Conservation (phyloP, 768 basidiomycete genomes). For the Melanogaster broomeanus region DNA sequence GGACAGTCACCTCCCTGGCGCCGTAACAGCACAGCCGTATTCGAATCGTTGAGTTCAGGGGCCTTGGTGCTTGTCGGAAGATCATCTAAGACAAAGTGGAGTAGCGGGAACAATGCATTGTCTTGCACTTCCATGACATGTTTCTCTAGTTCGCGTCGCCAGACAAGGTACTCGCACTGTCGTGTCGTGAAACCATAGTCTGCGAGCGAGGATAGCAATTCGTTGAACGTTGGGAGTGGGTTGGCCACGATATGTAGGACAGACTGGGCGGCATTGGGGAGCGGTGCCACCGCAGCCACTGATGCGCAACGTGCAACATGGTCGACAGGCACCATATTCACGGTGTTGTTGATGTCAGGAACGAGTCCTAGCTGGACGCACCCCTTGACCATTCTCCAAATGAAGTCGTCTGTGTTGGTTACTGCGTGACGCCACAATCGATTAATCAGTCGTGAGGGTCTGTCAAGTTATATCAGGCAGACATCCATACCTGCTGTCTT, state of each 20-base stretch:
- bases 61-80: slow-evolving; percentile 95
- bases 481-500: slow-evolving; percentile 68
- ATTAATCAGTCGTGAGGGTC: background rate
- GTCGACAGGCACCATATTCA: slow-evolving; percentile 98
- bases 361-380: slow-evolving; percentile 95
- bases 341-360: slow-evolving; percentile 96
- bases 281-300: slow-evolving; percentile 66
- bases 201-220: slow-evolving; percentile 69
- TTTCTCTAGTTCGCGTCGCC: slow-evolving; percentile 90
- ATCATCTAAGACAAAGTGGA: slow-evolving; percentile 97
- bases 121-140: slow-evolving; percentile 95
- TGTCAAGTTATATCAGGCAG: too few species aligned
- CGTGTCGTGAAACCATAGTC: slow-evolving; percentile 80
- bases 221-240: slow-evolving; percentile 89
- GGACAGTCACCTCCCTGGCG: slow-evolving; percentile 39
- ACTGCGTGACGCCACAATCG: slow-evolving; percentile 46
- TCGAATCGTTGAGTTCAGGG: slow-evolving; percentile 84
- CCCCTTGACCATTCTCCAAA: slow-evolving; percentile 98
- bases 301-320: slow-evolving; percentile 86
- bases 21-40: slow-evolving; percentile 67
- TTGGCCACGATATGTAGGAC: slow-evolving; percentile 86
- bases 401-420: slow-evolving; percentile 98
- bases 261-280: slow-evolving; percentile 46
- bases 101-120: slow-evolving; percentile 94
- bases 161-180: slow-evolving; percentile 85